Evolutionary conservation across 192 early-diverging fungal species (phyloP).

Genomic region (Gamsiella multidivaricata): DNA sequence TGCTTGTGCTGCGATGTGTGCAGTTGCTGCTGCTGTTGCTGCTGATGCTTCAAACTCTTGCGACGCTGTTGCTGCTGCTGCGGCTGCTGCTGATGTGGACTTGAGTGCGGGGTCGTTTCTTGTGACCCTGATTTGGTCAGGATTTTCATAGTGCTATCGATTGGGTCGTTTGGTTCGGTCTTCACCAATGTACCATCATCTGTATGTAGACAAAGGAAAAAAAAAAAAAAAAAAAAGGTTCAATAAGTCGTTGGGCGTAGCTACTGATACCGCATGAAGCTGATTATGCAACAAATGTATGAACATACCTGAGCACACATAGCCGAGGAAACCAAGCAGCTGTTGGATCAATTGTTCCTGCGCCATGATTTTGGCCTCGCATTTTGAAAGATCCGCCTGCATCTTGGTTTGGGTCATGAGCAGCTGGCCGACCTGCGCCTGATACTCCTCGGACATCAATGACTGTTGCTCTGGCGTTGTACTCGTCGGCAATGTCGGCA

Average conservation of each 20-base stretch:
- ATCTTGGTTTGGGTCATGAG: conserved; percentile 55
- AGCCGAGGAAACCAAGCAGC: conserved; percentile 53
- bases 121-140: conserved; percentile 1
- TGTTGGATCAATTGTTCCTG: conserved; percentile 63
- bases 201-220: neutral
- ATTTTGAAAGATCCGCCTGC: conserved; percentile 57
- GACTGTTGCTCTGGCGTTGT: conserved; percentile 14
- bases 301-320: conserved; percentile 49
- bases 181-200: conserved; percentile 23
- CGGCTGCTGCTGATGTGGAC: conserved; percentile 12
- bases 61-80: conserved; percentile 17
- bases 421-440: conserved; percentile 55
- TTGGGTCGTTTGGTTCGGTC: neutral
- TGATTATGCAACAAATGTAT: no score
- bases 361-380: conserved; percentile 56
- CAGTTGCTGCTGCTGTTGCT: conserved; percentile 11
- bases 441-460: conserved; percentile 41
- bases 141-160: neutral
- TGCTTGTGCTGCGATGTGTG: no score
- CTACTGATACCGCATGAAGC: no score
- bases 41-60: conserved; percentile 11
- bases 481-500: neutral
- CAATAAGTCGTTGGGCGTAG: no score
- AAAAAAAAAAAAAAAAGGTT: neutral
- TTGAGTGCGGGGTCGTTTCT: neutral